Conservation (phyloP, 306 rosid species). For the Quercus alba region DNA sequence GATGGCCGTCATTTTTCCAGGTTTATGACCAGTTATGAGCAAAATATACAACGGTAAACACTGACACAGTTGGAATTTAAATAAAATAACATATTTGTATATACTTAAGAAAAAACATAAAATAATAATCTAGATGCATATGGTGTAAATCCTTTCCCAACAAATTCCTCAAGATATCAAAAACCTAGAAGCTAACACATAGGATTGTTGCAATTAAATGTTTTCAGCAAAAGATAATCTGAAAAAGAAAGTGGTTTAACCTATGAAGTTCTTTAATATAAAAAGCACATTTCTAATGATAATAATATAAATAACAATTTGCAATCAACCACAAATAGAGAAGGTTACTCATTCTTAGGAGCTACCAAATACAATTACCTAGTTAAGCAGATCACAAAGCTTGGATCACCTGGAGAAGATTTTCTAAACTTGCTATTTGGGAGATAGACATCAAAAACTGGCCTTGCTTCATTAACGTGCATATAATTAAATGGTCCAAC, state of each 20-base stretch:
- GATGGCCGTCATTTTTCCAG: no score
- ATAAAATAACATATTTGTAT: neutral
- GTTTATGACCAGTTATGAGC: no score
- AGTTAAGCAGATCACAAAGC: conserved; percentile 59
- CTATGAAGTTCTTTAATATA: neutral
- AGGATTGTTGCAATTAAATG: neutral
- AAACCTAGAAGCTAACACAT: neutral
- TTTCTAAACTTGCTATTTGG: conserved; percentile 83
- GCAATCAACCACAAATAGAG: neutral
- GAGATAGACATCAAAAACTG: conserved; percentile 65
- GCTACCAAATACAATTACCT: conserved; percentile 43
- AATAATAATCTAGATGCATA: neutral
- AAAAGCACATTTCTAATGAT: neutral
- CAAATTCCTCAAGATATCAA: neutral
- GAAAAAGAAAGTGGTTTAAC: neutral
- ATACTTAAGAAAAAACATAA: neutral
- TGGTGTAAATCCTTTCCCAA: neutral
- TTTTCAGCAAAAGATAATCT: neutral
- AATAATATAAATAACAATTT: neutral
- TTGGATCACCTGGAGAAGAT: conserved; percentile 71
- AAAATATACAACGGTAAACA: no score
- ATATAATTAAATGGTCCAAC: conserved; percentile 35
- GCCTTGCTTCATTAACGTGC: conserved; percentile 49
- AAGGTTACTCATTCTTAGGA: neutral
- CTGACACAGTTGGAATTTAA: no score